These are phyloP conservation scores for Blastocladiella emersonii DNA, from an alignment of 371 early-diverging fungal genomes.

Conservation along the genomic window DNA sequence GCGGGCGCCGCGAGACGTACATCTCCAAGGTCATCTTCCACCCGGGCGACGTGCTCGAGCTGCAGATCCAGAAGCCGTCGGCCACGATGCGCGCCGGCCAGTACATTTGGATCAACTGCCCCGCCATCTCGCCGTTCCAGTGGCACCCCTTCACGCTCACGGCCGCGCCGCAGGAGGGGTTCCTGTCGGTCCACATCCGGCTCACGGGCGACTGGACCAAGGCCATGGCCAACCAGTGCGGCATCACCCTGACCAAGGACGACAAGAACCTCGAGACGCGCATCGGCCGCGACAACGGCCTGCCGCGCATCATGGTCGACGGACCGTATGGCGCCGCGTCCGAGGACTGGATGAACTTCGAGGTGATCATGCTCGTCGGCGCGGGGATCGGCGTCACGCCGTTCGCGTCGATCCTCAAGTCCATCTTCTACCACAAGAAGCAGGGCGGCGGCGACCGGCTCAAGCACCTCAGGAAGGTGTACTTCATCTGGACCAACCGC, in stretches of 20 bases:
- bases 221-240: not conserved
- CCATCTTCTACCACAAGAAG: constrained; percentile 36
- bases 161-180: constrained; percentile 10
- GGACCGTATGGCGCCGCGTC: constrained; percentile 76
- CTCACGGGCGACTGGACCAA: constrained; percentile 11
- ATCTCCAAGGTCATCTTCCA: constrained; percentile 33
- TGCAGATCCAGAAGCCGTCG: constrained; percentile 34
- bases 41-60: constrained; percentile 12
- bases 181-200: constrained; percentile 11
- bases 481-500: constrained; percentile 76
- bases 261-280: not conserved
- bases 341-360: constrained; percentile 75
- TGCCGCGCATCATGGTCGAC: constrained; percentile 61
- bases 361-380: constrained; percentile 59
- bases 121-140: constrained; percentile 28
- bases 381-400: constrained; percentile 75
- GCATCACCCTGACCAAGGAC: not conserved
- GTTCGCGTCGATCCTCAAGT: constrained; percentile 51
- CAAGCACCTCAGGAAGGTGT: constrained; percentile 53
- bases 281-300: not conserved
- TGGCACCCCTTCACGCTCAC: constrained; percentile 30
- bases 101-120: constrained; percentile 36
- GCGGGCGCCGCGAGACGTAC: constrained; percentile 40
- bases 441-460: constrained; percentile 56
- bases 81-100: constrained; percentile 32